A percentile compares a stretch with the other conserved stretches of the same genome.
These are phyloP conservation scores for Physcomitrium patens DNA, from an alignment of 225 moss, liverwort and hornwort genomes.

Conservation along the genomic window DNA sequence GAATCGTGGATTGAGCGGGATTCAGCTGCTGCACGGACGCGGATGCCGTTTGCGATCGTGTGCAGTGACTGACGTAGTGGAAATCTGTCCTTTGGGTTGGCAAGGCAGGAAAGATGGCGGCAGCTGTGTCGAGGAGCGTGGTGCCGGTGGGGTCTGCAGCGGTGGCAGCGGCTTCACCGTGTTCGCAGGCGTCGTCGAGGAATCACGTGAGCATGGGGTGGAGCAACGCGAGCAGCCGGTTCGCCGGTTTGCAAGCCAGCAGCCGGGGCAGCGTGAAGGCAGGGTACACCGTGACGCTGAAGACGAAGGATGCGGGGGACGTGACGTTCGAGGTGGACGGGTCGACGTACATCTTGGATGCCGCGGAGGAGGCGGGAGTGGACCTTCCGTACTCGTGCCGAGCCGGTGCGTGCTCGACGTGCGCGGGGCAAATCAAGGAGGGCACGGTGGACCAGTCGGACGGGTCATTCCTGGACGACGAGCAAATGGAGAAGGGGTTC, in stretches of 20 bases:
- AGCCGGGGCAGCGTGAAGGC: slow-evolving; percentile 21
- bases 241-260: slow-evolving; percentile 16
- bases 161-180: neutral
- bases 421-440: slow-evolving; percentile 20
- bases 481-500: slow-evolving; percentile 6
- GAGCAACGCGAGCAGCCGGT: slow-evolving; percentile 3
- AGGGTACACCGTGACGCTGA: slow-evolving; percentile 16
- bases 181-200: slow-evolving; percentile 15
- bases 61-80: no score
- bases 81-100: no score
- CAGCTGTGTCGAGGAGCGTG: slow-evolving; percentile 21
- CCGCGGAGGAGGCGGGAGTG: no score
- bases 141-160: neutral
- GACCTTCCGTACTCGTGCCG: slow-evolving; percentile 9
- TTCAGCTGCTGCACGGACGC: no score
- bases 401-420: slow-evolving; percentile 36
- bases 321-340: slow-evolving; percentile 16
- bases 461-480: neutral
- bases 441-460: neutral
- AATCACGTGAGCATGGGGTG: slow-evolving; percentile 4
- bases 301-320: slow-evolving; percentile 21
- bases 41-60: no score
- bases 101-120: slow-evolving; percentile 18
- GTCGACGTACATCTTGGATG: neutral
- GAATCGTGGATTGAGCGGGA: no score